Conservation (phyloP, 2,329 filamentous ascomycete species). For the Trichophyton schoenleinii region DNA sequence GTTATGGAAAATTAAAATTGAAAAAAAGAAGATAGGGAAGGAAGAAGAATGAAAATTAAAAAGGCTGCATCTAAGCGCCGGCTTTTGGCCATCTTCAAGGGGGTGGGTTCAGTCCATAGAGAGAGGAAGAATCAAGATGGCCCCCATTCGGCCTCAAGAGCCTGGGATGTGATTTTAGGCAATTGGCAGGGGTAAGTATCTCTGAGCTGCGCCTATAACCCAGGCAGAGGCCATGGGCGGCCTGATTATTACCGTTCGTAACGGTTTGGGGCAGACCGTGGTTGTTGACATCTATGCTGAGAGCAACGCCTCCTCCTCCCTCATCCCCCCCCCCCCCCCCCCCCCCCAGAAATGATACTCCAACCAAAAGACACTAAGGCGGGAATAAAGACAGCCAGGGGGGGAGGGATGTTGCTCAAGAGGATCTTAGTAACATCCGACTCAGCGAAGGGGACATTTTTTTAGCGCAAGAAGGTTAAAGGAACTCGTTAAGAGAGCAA, state of each 20-base stretch:
- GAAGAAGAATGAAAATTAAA: conserved; percentile 5
- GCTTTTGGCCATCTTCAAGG: conserved; percentile 1
- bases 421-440: not conserved
- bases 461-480: conserved; percentile 3
- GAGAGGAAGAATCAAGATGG: not conserved
- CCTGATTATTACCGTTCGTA: not conserved
- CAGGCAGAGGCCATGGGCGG: not conserved
- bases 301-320: not conserved
- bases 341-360: not conserved
- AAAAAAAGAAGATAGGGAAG: not conserved
- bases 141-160: conserved; percentile 3
- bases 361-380: not conserved
- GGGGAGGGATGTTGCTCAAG: not conserved
- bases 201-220: not conserved
- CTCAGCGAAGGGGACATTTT: not conserved
- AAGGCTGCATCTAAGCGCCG: conserved; percentile 6
- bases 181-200: not conserved
- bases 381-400: not conserved
- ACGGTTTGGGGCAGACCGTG: not conserved
- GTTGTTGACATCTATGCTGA: not conserved
- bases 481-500: not conserved
- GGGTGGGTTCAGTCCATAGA: not conserved
- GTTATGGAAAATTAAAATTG: not conserved
- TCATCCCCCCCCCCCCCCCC: not conserved
- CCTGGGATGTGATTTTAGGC: not conserved